These are phyloP conservation scores for Epicoccum sorghinum DNA, from an alignment of 2,329 filamentous ascomycete genomes.

Conservation along the genomic window DNA sequence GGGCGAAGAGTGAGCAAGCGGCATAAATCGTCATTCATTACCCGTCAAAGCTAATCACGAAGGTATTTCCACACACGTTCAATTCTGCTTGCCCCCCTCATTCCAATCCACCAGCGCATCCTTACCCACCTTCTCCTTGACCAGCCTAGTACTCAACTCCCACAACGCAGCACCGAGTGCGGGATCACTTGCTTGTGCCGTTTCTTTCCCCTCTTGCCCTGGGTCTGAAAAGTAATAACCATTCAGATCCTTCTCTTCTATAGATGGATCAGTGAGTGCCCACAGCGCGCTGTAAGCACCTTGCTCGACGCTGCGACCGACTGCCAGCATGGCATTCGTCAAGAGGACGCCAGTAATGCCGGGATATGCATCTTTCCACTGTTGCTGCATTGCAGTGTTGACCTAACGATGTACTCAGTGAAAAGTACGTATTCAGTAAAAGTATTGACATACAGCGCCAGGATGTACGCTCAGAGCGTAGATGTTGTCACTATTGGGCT, in stretches of 20 bases:
- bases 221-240: constrained; percentile 53
- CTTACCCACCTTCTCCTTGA: constrained; percentile 51
- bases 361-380: constrained; percentile 56
- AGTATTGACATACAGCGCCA: constrained; percentile 27
- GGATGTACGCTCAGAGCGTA: constrained; percentile 53
- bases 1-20: too few relatives aligned
- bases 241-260: constrained; percentile 53
- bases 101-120: constrained; percentile 49
- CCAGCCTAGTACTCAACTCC: constrained; percentile 48
- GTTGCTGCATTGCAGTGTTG: constrained; percentile 54
- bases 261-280: constrained; percentile 49
- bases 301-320: constrained; percentile 50
- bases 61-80: not conserved
- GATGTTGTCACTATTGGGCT: constrained; percentile 50
- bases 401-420: constrained; percentile 36
- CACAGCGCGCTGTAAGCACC: constrained; percentile 53
- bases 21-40: too few relatives aligned
- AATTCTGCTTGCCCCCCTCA: constrained; percentile 3
- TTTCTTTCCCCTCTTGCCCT: constrained; percentile 47
- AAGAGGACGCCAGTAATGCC: constrained; percentile 50
- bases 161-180: constrained; percentile 49
- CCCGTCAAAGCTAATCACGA: not conserved
- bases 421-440: not conserved
- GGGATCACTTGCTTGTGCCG: constrained; percentile 48
- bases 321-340: constrained; percentile 42